Evolutionary conservation across 139 green algal genomes (phyloP).

Genomic region (Micromonas commoda): DNA sequence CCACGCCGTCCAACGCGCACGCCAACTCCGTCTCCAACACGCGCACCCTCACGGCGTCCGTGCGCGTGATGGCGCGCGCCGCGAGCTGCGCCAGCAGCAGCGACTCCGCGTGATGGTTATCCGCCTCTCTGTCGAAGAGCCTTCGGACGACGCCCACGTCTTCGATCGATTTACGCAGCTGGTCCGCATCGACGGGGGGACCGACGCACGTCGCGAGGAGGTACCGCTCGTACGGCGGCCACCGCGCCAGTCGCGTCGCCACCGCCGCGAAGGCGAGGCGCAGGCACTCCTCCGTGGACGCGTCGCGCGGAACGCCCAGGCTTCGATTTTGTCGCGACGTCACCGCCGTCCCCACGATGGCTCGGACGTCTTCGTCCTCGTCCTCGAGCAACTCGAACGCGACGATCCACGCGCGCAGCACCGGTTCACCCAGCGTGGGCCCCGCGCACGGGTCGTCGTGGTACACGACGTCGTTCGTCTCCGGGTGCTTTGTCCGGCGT

Average conservation of each 20-base stretch:
- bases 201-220: neutral
- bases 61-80: neutral
- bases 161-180: neutral
- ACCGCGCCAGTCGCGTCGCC: neutral
- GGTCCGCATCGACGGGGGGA: neutral
- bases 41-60: neutral
- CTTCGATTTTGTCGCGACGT: neutral
- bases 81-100: slow-evolving; percentile 57
- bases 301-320: neutral
- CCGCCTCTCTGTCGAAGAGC: slow-evolving; percentile 72
- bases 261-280: neutral
- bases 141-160: slow-evolving; percentile 8
- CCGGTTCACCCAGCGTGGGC: slow-evolving; percentile 16
- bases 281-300: neutral
- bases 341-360: neutral
- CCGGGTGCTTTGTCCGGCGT: neutral
- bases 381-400: slow-evolving; percentile 60
- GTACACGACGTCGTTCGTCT: too few relatives aligned
- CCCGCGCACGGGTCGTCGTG: too few relatives aligned
- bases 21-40: too few relatives aligned
- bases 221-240: neutral
- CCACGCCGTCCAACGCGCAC: neutral
- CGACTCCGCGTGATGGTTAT: slow-evolving; percentile 73
- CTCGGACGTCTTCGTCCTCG: slow-evolving; percentile 58
- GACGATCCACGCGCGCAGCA: slow-evolving; percentile 38